These are phyloP conservation scores for Cylindrotheca closterium DNA, from an alignment of 108 stramenopile species.

Conservation along the genomic window DNA sequence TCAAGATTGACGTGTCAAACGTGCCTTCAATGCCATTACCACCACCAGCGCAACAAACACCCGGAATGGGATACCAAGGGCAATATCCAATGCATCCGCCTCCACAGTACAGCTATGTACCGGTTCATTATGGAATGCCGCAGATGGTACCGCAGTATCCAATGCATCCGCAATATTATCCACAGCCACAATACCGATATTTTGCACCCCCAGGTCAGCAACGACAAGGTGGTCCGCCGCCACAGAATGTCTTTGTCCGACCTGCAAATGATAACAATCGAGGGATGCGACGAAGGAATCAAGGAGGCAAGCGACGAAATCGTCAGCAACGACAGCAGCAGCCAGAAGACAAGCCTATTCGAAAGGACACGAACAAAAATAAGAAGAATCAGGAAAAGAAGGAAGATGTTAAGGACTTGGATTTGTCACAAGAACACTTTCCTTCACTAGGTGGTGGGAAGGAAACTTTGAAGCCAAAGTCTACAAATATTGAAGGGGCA, in stretches of 20 bases:
- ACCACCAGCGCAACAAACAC: background rate
- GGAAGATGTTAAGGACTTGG: background rate
- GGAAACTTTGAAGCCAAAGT: background rate
- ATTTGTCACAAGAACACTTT: constrained; percentile 14
- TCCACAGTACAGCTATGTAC: background rate
- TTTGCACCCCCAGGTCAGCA: background rate
- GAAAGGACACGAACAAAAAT: background rate
- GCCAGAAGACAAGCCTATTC: background rate
- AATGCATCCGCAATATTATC: background rate
- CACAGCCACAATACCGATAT: background rate
- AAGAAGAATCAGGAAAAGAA: background rate
- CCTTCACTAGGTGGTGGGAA: constrained; percentile 12
- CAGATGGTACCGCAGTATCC: background rate
- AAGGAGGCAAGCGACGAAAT: constrained; percentile 1
- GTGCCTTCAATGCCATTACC: background rate
- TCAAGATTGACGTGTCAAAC: constrained; percentile 6
- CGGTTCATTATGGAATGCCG: background rate
- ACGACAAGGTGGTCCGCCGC: background rate
- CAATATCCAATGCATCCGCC: constrained; percentile 1
- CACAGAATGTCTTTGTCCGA: constrained; percentile 2
- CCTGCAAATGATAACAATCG: background rate
- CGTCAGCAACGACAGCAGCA: constrained; percentile 6
- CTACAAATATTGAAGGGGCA: background rate
- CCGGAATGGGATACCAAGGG: background rate
- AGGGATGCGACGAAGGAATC: background rate